A percentile compares a stretch with the other conserved stretches of the same genome.
phyloP scores from a whole-genome alignment of 2,329 filamentous ascomycete genomes.

The Neofusicoccum parvum region DNA sequence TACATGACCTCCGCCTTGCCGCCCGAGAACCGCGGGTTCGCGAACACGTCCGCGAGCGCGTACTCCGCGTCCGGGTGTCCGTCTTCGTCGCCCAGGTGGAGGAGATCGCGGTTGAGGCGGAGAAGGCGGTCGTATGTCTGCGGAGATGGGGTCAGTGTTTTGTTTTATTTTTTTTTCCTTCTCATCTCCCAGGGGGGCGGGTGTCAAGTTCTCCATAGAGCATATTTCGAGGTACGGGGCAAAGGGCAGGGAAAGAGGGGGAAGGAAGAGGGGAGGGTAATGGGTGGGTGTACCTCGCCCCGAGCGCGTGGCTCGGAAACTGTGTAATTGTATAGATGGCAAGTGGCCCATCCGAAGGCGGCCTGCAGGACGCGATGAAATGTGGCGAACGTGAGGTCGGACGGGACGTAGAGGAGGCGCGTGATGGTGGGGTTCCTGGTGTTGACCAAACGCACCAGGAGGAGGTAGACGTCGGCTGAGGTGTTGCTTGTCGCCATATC shows the following conservation, averaged over 20 bases:
- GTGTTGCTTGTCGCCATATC: too few species aligned
- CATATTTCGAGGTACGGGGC: too few species aligned
- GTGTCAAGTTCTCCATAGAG: too few species aligned
- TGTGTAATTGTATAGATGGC: neutral
- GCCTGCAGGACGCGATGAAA: neutral
- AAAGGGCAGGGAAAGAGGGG: too few species aligned
- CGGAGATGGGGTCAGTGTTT: too few species aligned
- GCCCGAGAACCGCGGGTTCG: neutral
- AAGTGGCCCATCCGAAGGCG: neutral
- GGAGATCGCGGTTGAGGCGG: neutral
- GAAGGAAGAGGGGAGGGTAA: too few species aligned
- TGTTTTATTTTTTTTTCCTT: too few species aligned
- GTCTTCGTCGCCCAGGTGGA: neutral
- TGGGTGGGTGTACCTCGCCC: neutral
- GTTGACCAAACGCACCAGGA: neutral
- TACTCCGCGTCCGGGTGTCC: neutral
- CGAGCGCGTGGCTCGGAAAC: neutral
- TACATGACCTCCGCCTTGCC: neutral
- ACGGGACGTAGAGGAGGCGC: neutral
- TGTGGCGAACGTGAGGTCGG: neutral
- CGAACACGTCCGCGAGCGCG: neutral
- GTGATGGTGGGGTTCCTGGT: neutral
- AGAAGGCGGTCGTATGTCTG: too few species aligned
- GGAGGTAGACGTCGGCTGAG: neutral
- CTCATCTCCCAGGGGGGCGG: too few species aligned